phyloP scores from a whole-genome alignment of 169 alveolate species.

The Theileria parva region DNA sequence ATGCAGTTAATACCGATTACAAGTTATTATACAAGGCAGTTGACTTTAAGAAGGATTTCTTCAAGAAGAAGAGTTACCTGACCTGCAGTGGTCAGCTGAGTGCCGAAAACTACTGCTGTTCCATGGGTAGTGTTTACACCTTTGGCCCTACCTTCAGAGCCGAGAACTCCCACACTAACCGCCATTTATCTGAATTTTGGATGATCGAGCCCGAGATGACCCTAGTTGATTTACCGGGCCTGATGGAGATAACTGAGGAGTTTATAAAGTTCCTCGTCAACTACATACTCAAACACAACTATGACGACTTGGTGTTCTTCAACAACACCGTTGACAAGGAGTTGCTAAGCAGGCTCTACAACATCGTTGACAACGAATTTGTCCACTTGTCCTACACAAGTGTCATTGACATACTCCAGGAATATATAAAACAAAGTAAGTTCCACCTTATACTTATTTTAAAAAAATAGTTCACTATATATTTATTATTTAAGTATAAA shows the following conservation, averaged over 20 bases:
- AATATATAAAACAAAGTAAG: slow-evolving; percentile 68
- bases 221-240: slow-evolving; percentile 90
- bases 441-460: slow-evolving; percentile 34
- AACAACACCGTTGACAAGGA: slow-evolving; percentile 88
- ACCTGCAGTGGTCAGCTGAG: slow-evolving; percentile 97
- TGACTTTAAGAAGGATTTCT: slow-evolving; percentile 92
- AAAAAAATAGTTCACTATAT: slow-evolving; percentile 24
- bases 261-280: slow-evolving; percentile 91
- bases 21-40: slow-evolving; percentile 29
- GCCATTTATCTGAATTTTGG: slow-evolving; percentile 99
- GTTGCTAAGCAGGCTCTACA: slow-evolving; percentile 82
- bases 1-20: slow-evolving; percentile 6
- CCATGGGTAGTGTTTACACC: slow-evolving; percentile 95
- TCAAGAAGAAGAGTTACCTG: slow-evolving; percentile 92
- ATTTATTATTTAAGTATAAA: neutral
- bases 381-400: slow-evolving; percentile 96
- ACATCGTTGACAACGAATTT: slow-evolving; percentile 87
- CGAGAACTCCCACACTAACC: slow-evolving; percentile 94
- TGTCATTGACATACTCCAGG: slow-evolving; percentile 87
- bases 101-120: slow-evolving; percentile 92
- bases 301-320: slow-evolving; percentile 88
- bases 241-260: slow-evolving; percentile 96
- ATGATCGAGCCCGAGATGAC: slow-evolving; percentile 99
- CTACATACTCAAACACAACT: slow-evolving; percentile 89
- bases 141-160: slow-evolving; percentile 99